phyloP scores from a whole-genome alignment of 1,139 yeast genomes.

The Sugiyamaella castrensis region DNA sequence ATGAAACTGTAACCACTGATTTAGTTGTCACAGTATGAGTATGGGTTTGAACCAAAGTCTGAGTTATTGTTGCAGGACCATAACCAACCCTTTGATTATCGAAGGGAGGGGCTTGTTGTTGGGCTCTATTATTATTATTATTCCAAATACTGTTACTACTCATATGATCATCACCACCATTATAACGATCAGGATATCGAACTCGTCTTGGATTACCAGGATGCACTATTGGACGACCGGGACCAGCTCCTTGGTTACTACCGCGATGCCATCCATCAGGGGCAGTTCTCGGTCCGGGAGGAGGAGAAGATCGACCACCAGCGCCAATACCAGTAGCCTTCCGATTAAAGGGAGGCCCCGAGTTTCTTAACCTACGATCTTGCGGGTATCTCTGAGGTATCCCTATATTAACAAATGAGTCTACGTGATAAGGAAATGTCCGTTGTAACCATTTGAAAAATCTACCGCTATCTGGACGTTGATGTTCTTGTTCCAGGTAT shows the following conservation, averaged over 20 bases:
- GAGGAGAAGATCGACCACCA: background rate
- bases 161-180: background rate
- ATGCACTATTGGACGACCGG: background rate
- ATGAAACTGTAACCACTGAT: slow-evolving; percentile 9
- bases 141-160: no score
- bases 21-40: slow-evolving; percentile 10
- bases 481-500: background rate
- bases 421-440: slow-evolving; percentile 5
- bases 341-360: no score
- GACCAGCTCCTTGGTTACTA: background rate
- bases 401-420: slow-evolving; percentile 1
- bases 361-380: no score
- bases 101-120: no score
- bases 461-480: slow-evolving; percentile 1
- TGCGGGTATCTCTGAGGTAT: no score
- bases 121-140: no score
- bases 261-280: no score
- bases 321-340: background rate
- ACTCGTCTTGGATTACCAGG: background rate
- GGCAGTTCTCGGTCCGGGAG: no score
- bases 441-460: slow-evolving; percentile 7
- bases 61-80: slow-evolving; percentile 3
- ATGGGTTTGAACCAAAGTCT: slow-evolving; percentile 2
- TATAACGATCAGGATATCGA: slow-evolving; percentile 3
- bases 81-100: no score